Conservation (phyloP, 2,329 filamentous ascomycete species). For the Aspergillus sp. region DNA sequence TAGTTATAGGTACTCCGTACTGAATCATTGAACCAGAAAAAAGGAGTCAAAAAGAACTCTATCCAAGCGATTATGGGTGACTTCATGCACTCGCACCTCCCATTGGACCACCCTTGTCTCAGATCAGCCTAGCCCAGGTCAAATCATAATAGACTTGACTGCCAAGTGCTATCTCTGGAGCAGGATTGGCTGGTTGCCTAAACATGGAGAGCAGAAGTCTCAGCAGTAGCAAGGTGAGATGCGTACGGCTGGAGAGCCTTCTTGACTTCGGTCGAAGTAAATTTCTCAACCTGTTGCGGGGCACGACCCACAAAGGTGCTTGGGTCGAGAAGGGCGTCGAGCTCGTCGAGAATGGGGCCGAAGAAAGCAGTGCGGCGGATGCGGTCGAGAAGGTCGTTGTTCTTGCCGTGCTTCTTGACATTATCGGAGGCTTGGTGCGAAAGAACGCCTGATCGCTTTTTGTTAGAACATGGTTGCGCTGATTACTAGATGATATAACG, state of each 20-base stretch:
- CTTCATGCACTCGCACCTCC: not conserved
- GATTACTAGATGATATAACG: not conserved
- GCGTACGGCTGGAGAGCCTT: slow-evolving; percentile 50
- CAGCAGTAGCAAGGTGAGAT: slow-evolving; percentile 33
- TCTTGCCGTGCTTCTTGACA: slow-evolving; percentile 69
- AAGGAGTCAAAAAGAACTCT: not conserved
- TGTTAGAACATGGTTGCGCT: slow-evolving; percentile 3
- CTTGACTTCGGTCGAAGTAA: slow-evolving; percentile 51
- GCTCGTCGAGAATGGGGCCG: slow-evolving; percentile 64
- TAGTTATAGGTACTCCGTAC: not conserved
- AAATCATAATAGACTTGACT: not conserved
- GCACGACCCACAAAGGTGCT: slow-evolving; percentile 59
- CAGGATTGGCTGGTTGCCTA: slow-evolving; percentile 18
- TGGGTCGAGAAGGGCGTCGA: slow-evolving; percentile 67
- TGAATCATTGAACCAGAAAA: not conserved
- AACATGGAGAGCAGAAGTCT: slow-evolving; percentile 43
- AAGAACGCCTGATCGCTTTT: slow-evolving; percentile 55
- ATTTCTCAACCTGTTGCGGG: slow-evolving; percentile 55
- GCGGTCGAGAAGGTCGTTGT: slow-evolving; percentile 78
- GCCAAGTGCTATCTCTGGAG: not conserved
- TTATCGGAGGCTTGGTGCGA: slow-evolving; percentile 71
- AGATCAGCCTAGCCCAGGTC: not conserved
- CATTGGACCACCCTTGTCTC: not conserved
- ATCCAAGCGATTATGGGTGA: not conserved
- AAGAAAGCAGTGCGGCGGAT: slow-evolving; percentile 76